phyloP scores from a whole-genome alignment of 129 eudicot genomes.

The Artemisia annua region DNA sequence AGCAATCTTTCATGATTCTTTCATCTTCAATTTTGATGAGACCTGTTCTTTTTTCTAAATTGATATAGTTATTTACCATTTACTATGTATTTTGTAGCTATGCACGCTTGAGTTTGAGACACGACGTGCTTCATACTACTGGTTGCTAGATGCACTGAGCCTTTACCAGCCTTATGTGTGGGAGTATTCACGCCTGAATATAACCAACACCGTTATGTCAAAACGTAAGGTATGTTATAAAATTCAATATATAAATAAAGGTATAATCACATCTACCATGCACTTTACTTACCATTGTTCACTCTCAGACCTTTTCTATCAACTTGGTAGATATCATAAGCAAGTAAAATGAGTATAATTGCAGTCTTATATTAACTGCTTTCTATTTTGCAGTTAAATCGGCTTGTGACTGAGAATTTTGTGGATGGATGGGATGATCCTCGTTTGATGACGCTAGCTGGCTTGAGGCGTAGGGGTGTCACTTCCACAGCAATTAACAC shows the following conservation, averaged over 20 bases:
- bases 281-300: too few species aligned
- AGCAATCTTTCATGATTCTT: too few species aligned
- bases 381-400: conserved; percentile 60
- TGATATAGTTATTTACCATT: background rate
- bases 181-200: conserved; percentile 85
- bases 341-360: background rate
- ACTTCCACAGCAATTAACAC: conserved; percentile 82
- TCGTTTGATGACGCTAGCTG: conserved; percentile 95
- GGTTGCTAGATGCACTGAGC: conserved; percentile 81
- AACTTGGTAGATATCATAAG: too few species aligned
- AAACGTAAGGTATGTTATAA: conserved; percentile 70
- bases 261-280: background rate
- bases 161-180: conserved; percentile 92
- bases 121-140: conserved; percentile 90
- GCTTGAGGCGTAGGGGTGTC: conserved; percentile 91
- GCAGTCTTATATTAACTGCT: background rate
- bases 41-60: background rate
- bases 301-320: too few species aligned
- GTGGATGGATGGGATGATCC: conserved; percentile 99
- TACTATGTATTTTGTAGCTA: conserved; percentile 50
- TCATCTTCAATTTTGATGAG: background rate
- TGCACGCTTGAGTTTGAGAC: conserved; percentile 98
- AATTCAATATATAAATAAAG: background rate
- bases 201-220: conserved; percentile 93
- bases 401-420: conserved; percentile 89